These are phyloP conservation scores for Teratosphaeria destructans DNA, from an alignment of 2,329 filamentous ascomycete genomes.

Conservation along the genomic window DNA sequence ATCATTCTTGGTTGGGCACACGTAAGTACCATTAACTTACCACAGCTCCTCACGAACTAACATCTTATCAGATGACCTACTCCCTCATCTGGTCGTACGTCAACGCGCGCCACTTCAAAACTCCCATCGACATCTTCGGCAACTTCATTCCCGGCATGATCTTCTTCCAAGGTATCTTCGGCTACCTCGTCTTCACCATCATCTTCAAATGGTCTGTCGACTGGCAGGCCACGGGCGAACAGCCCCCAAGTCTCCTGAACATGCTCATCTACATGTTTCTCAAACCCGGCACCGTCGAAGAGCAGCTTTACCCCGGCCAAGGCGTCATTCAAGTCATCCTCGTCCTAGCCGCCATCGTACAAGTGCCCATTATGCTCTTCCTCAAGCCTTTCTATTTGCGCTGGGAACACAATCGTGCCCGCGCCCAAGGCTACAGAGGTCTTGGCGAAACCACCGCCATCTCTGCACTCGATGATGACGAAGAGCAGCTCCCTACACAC, in stretches of 20 bases:
- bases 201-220: slow-evolving; percentile 95
- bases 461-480: slow-evolving; percentile 82
- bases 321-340: slow-evolving; percentile 63
- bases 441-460: slow-evolving; percentile 82
- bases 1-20: slow-evolving; percentile 95
- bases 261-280: slow-evolving; percentile 99
- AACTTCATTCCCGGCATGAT: slow-evolving; percentile 98
- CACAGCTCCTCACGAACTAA: background rate
- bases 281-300: slow-evolving; percentile 62
- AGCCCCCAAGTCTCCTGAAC: slow-evolving; percentile 83
- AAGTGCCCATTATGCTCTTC: slow-evolving; percentile 85
- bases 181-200: slow-evolving; percentile 87
- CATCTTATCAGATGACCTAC: slow-evolving; percentile 66
- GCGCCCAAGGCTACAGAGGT: slow-evolving; percentile 81
- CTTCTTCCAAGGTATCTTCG: slow-evolving; percentile 98
- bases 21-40: slow-evolving; percentile 27
- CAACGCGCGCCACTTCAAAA: slow-evolving; percentile 92
- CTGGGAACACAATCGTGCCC: slow-evolving; percentile 82
- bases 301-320: slow-evolving; percentile 71
- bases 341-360: slow-evolving; percentile 68
- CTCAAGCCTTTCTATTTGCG: slow-evolving; percentile 93
- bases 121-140: slow-evolving; percentile 88
- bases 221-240: slow-evolving; percentile 47
- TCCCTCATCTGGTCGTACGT: slow-evolving; percentile 85
- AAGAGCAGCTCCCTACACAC: slow-evolving; percentile 60